Conservation (phyloP, 176 grass and related monocot genomes). For the Lolium perenne region DNA sequence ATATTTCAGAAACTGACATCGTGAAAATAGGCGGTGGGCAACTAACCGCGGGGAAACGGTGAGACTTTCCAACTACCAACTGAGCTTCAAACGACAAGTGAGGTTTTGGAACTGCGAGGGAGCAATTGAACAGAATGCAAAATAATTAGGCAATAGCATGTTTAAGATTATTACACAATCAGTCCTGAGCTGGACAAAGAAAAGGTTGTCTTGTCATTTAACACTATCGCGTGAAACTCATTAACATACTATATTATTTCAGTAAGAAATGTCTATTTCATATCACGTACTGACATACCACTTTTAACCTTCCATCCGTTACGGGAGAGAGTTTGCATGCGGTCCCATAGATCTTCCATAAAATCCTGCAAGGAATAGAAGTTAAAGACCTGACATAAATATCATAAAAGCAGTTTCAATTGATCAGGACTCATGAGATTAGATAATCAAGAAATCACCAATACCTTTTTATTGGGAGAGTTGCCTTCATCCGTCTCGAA, state of each 20-base stretch:
- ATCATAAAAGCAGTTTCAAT: conserved; percentile 3
- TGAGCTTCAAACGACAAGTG: conserved; percentile 94
- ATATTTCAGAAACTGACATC: conserved; percentile 62
- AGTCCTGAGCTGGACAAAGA: conserved; percentile 26
- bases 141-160: not conserved
- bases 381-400: conserved; percentile 29
- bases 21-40: conserved; percentile 56
- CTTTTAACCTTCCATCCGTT: conserved; percentile 97
- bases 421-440: conserved; percentile 40
- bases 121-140: conserved; percentile 36
- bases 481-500: conserved; percentile 84
- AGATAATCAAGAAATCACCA: conserved; percentile 31
- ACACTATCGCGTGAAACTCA: conserved; percentile 6
- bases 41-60: conserved; percentile 69
- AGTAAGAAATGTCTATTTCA: conserved; percentile 26
- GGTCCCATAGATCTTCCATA: conserved; percentile 96
- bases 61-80: conserved; percentile 85
- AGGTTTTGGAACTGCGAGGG: conserved; percentile 84
- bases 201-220: conserved; percentile 15
- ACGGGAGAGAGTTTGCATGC: conserved; percentile 76
- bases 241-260: conserved; percentile 22
- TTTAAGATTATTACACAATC: conserved; percentile 27
- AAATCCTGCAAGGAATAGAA: conserved; percentile 74
- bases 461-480: conserved; percentile 82
- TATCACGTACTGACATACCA: conserved; percentile 68